Percentiles rank a stretch among this genome's conserved stretches.
Conservation (phyloP, 176 grass and related monocot genomes). For the Zizania latifolia region DNA sequence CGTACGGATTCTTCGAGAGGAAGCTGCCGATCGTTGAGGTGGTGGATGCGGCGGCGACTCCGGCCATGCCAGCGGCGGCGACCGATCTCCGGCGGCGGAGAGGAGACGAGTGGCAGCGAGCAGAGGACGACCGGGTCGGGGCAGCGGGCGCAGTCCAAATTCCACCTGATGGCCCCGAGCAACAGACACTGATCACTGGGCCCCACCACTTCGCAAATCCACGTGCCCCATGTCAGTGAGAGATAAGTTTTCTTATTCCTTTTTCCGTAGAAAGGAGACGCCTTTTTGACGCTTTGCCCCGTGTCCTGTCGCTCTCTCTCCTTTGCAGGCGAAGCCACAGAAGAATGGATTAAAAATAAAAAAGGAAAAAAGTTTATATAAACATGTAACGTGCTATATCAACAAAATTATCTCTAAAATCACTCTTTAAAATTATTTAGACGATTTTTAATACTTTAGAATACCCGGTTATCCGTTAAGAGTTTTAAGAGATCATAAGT, state of each 20-base stretch:
- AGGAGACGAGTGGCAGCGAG: no score
- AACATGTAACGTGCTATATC: no score
- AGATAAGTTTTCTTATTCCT: background rate
- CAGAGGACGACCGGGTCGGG: background rate
- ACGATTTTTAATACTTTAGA: no score
- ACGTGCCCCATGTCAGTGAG: constrained; percentile 37
- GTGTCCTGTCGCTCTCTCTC: background rate
- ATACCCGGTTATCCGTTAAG: no score
- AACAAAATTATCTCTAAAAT: no score
- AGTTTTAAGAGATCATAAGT: no score
- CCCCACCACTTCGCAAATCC: background rate
- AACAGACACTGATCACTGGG: background rate
- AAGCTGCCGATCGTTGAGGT: constrained; percentile 54
- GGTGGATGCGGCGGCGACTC: constrained; percentile 13
- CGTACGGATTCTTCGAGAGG: constrained; percentile 73
- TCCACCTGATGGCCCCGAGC: background rate
- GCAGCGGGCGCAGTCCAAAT: background rate
- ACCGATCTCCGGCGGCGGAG: background rate
- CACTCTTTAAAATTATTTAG: no score
- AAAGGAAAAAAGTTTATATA: no score
- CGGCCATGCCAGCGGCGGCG: constrained; percentile 20
- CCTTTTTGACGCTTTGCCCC: constrained; percentile 8
- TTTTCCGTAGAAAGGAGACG: background rate
- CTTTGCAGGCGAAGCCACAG: constrained; percentile 31
- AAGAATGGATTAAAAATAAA: background rate